Evolutionary conservation across 352 stramenopile genomes (phyloP).

Genomic region (Hyaloperonospora arabidopsidis): DNA sequence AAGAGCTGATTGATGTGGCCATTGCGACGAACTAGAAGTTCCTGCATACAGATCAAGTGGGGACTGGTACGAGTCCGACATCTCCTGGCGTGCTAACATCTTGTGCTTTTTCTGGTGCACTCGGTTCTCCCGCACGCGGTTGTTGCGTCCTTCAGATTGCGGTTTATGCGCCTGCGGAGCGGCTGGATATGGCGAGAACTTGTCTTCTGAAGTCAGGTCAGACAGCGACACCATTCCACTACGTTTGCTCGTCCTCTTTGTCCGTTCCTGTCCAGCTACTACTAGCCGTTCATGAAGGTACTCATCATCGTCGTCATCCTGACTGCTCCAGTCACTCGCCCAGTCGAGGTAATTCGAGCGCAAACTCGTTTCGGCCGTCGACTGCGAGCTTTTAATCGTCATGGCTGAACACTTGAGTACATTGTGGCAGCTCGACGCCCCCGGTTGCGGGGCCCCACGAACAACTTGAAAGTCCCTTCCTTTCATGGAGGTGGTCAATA

Average conservation of each 20-base stretch:
- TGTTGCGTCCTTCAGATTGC: slow-evolving; percentile 34
- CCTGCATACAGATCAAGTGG: slow-evolving; percentile 25
- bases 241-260: slow-evolving; percentile 16
- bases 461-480: no score
- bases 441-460: no score
- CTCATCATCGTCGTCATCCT: slow-evolving; percentile 31
- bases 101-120: slow-evolving; percentile 15
- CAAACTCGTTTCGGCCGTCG: slow-evolving; percentile 22
- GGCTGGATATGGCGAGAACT: slow-evolving; percentile 30
- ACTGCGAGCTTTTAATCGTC: slow-evolving; percentile 14
- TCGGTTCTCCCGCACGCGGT: slow-evolving; percentile 24
- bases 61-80: slow-evolving; percentile 15
- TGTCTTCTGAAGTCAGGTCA: slow-evolving; percentile 26
- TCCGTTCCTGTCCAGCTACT: slow-evolving; percentile 4
- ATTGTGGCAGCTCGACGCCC: slow-evolving; percentile 19
- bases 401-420: slow-evolving; percentile 15
- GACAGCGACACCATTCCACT: slow-evolving; percentile 27
- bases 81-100: slow-evolving; percentile 1
- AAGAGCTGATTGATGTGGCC: slow-evolving; percentile 3
- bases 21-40: slow-evolving; percentile 9
- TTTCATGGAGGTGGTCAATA: no score
- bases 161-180: slow-evolving; percentile 16
- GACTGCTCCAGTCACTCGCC: slow-evolving; percentile 32
- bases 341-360: slow-evolving; percentile 33
- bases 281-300: slow-evolving; percentile 22